Conservation (phyloP, 768 basidiomycete genomes). For the Kwoniella bestiolae region DNA sequence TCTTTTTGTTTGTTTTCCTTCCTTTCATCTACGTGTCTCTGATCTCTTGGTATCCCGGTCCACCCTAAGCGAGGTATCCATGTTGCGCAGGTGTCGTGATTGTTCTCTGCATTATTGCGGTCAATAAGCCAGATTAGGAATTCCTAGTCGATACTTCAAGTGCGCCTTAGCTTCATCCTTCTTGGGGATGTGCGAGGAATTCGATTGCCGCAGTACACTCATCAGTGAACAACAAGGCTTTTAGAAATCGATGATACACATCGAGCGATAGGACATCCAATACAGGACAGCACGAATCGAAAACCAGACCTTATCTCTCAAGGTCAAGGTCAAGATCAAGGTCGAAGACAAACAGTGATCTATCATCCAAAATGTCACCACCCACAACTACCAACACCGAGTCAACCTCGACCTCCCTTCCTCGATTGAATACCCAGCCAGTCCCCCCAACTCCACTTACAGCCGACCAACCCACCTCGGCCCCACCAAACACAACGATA, state of each 20-base stretch:
- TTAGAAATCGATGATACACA: too few species aligned
- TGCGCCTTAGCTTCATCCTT: too few species aligned
- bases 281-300: not conserved
- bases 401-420: not conserved
- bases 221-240: too few species aligned
- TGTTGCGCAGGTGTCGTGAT: not conserved
- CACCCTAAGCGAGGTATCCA: not conserved
- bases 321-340: not conserved
- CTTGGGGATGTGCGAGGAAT: too few species aligned
- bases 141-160: too few species aligned
- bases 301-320: not conserved
- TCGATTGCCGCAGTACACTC: too few species aligned
- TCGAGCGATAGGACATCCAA: too few species aligned
- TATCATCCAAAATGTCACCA: not conserved
- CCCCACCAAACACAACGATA: conserved; percentile 1
- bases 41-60: not conserved
- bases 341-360: not conserved
- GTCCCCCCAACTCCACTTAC: conserved; percentile 8
- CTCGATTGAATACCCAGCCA: conserved; percentile 2
- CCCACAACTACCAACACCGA: not conserved
- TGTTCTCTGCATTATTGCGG: too few species aligned
- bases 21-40: not conserved
- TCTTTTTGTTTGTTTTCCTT: not conserved
- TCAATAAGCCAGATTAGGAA: too few species aligned
- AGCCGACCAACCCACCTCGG: not conserved